Base-by-base conservation (phyloP, 1,284 basidiomycete genomes). In the Sporisorium scitamineum region DNA sequence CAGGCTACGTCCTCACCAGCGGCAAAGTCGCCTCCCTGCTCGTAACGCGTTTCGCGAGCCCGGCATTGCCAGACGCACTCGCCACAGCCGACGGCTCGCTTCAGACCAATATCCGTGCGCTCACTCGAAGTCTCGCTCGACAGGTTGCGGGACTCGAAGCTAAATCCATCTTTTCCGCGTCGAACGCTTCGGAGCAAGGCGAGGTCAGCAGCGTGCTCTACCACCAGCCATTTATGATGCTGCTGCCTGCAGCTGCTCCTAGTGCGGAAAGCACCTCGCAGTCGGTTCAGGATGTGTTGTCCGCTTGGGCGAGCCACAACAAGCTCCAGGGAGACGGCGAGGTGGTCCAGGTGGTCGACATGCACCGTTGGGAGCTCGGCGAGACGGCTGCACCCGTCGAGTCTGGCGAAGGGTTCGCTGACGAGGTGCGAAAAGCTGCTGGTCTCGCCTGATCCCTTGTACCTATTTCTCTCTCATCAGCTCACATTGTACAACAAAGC, bases 141-240 rank as follows among this genome's bases (percentile, higher is more conserved):
- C 95, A 97, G 86, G 91, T 94, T 37, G 91, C 92, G 11, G 95
- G 94, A 1, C 92, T 95, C 85, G 90, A 92, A 27, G 94, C 94
- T 0, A 87, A 86, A n/a, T 88, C 88, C 0, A 88, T 97, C 47
- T 86, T 80, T 14, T 78, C 86, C 4, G 39, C 65, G 4, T 27
- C 34, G 1, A 20, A 34, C 6, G 29, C 51, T 3, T 67, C 61
- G 7, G 87, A 87, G 5, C 85, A 85, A 16, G 87, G 87, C 22
- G 89, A 90, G 41, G 90, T 91, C 39, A 89, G 88, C 5, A 82
- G 78, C 11, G 90, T 90, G 18, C 86, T 97, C 60, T 92, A 94
- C 80, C 88, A 90, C 26, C 95, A 97, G 83, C 90, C 90, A 5
- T 94, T 94, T 80, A 91, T 92, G 88, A 93, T 94, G 89, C 86